Percentiles rank a stretch among this genome's conserved stretches.
Conservation (phyloP, 352 stramenopile genomes). For the Blastocystis sp. region DNA sequence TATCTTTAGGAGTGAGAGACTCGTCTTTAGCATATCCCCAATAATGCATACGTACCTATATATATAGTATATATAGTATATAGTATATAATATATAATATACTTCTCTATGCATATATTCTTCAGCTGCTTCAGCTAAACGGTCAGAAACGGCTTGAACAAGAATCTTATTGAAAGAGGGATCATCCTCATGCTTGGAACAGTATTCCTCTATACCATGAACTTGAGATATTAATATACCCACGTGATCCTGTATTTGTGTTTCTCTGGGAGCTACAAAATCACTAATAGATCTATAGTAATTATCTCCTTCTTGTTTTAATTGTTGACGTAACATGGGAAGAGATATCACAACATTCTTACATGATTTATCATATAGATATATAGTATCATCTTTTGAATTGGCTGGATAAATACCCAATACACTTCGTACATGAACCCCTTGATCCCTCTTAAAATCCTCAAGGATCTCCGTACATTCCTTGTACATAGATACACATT, state of each 20-base stretch:
- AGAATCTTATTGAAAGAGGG: conserved; percentile 95
- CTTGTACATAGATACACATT: too few species aligned
- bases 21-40: conserved; percentile 82
- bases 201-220: conserved; percentile 76
- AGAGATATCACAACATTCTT: too few species aligned
- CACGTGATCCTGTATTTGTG: conserved; percentile 59
- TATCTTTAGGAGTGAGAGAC: conserved; percentile 63
- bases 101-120: not conserved
- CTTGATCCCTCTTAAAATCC: too few species aligned
- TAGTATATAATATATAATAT: not conserved
- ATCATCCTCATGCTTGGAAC: conserved; percentile 71
- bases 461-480: too few species aligned
- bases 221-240: conserved; percentile 80
- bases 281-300: conserved; percentile 76
- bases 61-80: not conserved
- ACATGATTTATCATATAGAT: too few species aligned
- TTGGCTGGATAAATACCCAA: too few species aligned
- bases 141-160: conserved; percentile 67
- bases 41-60: not conserved
- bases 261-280: conserved; percentile 64
- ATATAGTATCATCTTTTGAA: too few species aligned
- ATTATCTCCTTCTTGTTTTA: conserved; percentile 78
- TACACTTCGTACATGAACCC: too few species aligned
- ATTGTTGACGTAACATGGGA: conserved; percentile 84
- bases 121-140: conserved; percentile 54